These are phyloP conservation scores for Aspergillus felis DNA, from an alignment of 2,329 filamentous ascomycete genomes.

Conservation along the genomic window DNA sequence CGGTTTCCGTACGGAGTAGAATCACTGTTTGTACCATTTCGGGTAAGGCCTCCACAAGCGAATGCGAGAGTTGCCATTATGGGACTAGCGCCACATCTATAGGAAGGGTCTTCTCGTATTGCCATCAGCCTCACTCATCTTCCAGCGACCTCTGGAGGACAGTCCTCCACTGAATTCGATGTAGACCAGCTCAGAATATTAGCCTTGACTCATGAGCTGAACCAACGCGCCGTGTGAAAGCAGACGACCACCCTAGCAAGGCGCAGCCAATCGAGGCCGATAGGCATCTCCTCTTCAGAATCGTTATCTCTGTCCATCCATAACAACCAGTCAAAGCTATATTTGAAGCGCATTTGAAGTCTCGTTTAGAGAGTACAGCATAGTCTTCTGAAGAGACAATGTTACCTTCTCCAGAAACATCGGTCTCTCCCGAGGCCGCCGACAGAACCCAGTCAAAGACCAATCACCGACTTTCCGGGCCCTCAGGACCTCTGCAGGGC, in stretches of 20 bases:
- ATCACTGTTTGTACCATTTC: neutral
- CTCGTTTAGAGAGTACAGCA: neutral
- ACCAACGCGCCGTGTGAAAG: neutral
- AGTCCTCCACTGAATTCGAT: neutral
- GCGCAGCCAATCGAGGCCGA: neutral
- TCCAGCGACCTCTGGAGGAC: neutral
- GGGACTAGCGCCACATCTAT: slow-evolving; percentile 13
- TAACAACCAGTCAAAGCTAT: neutral
- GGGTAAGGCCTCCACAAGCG: neutral
- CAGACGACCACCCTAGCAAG: neutral
- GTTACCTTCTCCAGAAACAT: slow-evolving; percentile 1
- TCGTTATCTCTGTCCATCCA: neutral
- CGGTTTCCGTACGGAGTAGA: too few relatives aligned
- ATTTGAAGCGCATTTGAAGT: neutral
- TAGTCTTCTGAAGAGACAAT: neutral
- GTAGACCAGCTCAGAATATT: neutral
- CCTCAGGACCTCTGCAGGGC: slow-evolving; percentile 16
- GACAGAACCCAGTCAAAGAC: neutral
- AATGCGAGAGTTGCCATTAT: slow-evolving; percentile 20
- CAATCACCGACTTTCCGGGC: neutral
- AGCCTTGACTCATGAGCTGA: neutral
- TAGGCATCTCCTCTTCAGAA: neutral
- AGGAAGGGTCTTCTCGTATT: neutral
- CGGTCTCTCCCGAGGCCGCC: neutral
- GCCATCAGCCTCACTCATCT: neutral